Base-by-base conservation (phyloP, 2,329 filamentous ascomycete genomes). In the Cytospora piceae region DNA sequence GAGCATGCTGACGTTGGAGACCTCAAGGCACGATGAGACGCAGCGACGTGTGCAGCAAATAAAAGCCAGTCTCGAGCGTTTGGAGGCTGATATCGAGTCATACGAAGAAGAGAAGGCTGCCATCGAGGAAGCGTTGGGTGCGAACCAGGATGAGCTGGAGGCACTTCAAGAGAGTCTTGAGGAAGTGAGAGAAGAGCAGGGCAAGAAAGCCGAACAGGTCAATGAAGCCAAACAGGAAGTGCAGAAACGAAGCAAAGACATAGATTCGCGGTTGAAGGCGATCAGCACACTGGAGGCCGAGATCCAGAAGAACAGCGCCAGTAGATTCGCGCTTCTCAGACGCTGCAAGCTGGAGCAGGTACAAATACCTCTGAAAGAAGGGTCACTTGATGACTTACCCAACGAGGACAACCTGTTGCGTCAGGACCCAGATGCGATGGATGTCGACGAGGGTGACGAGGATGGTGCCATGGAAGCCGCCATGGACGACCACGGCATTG, bases 261-360 rank as follows among this genome's bases (percentile, higher is more conserved):
- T 97, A 65, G 94, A 97, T 69, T 81, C 74, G 20, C 78, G 82
- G 61, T 82, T 91, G 60, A 94, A 91, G 73, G 88, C 88, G 53
- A 91, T 99, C 65, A 88, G 87, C 65, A 85, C 83, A 7, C 81
- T 96, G n/a, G 94, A 98, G 77, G 89, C 90, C 1, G 90, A 93
- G 67, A 88, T 96, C 58, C 93, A 97, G 77, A 92, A 91, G 72
- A 93, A 93, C 73, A 92, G 90, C 66, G 89, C 93, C 0, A 88
- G 87, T 72, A 92, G 95, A 74, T 97, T 97, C 74, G 89, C 89
- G 54, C 81, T 96, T 56, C 85, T 99, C 61, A 88, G 93, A 73
- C 88, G 92, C 68, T 98, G 94, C 81, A 94, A 96, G 75, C 87
- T 99, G 56, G 94, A 98, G 75, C 94, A 97, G 74, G 92, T 98